Percentiles rank a stretch among this genome's conserved stretches.
Conservation (phyloP, 495 filamentous ascomycete genomes). For the Aspergillus funiculosus region DNA sequence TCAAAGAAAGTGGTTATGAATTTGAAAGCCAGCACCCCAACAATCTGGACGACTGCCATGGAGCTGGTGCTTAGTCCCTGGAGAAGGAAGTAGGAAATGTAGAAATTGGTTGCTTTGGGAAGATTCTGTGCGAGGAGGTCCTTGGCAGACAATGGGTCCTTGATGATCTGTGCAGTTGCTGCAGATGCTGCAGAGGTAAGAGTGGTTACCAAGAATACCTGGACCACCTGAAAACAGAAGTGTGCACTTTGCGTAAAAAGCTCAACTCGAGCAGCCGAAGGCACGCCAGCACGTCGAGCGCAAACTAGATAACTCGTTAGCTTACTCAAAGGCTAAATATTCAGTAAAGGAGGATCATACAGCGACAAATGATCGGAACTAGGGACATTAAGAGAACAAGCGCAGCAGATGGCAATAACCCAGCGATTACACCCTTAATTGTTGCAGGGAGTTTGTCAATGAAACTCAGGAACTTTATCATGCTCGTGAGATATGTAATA, state of each 20-base stretch:
- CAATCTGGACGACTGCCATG: conserved; percentile 63
- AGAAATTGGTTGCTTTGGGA: conserved; percentile 81
- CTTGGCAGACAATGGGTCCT: conserved; percentile 56
- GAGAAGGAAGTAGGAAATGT: conserved; percentile 86
- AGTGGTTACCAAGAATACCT: conserved; percentile 83
- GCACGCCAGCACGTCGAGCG: conserved; percentile 69
- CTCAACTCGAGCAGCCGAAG: conserved; percentile 70
- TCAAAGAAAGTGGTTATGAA: conserved; percentile 63
- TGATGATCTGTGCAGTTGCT: conserved; percentile 54
- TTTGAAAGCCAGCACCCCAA: conserved; percentile 66
- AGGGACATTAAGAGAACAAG: conserved; percentile 80
- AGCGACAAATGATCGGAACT: conserved; percentile 74
- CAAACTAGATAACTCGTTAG: conserved; percentile 43
- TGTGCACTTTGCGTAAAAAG: conserved; percentile 82
- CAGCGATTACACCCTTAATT: conserved; percentile 72
- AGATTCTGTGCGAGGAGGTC: conserved; percentile 64
- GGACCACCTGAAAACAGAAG: conserved; percentile 87
- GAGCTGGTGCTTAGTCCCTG: conserved; percentile 74
- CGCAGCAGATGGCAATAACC: conserved; percentile 69
- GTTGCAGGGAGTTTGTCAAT: conserved; percentile 60
- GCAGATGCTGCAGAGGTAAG: conserved; percentile 68
- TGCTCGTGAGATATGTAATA: conserved; percentile 57
- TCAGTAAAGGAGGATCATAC: conserved; percentile 36
- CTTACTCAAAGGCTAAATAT: background rate
- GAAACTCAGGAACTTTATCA: conserved; percentile 60